Base-by-base conservation (phyloP, 768 basidiomycete species). In the Lactifluus pinguis region DNA sequence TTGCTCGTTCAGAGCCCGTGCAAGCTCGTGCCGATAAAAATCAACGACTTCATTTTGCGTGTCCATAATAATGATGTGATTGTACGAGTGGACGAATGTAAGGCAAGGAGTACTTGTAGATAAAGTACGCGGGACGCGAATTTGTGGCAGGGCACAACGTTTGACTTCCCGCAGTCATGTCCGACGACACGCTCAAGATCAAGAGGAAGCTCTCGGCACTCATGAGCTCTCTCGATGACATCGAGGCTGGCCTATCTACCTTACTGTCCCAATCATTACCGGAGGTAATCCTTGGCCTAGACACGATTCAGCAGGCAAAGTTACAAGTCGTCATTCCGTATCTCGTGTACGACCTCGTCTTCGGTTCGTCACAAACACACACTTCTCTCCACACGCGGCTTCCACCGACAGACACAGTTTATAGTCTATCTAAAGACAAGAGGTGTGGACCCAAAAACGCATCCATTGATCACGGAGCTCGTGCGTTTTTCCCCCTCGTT, bases 301-400 rank as follows among this genome's bases (percentile, higher is more conserved):
- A 89, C 62, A 81, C 83, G 7, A 76, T 93, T 21, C 85, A 91
- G 61, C 87, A 90, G 67, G 91, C 90, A 29, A 91, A 92, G 71
- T 72, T 92, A 3, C 87, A 93, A 64, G 84, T 85, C 6, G 76
- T 83, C 39, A 69, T 93, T 47, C 88, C 89, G n/a, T 93, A 93
- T 72, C 77, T 90, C 34, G 78, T 87, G 3, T 90, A 93, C 68
- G 90, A 92, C 71, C 79, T 94, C 10, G 75, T 92, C n/a, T 92
- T 91, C 73, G 85, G 92, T 92, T 64, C 65, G 85, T 76, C 5
- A 34, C 15, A 30, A 30, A 50, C 34, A 62, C 13, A 59, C 32
- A 59, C 32, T 25, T 29, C n/a, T 4, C 30, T 36, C 32, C 44
- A 36, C 32, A 17, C 17, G 38, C 44, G 4, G 58, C 39, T 25